phyloP scores from a whole-genome alignment of 1,139 yeast genomes.

The Debaryomycetaceae sp. region DNA sequence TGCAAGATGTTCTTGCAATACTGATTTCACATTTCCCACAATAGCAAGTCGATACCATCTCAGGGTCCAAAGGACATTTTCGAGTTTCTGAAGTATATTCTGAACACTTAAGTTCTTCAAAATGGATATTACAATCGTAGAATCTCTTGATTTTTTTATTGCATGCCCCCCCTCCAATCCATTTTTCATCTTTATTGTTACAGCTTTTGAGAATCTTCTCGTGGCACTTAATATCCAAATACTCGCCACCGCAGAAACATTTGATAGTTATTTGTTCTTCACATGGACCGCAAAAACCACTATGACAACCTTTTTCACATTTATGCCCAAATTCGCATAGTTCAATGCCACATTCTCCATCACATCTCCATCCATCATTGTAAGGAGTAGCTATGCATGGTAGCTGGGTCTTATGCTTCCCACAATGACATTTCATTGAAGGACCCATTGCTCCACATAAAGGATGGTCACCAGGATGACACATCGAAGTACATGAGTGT shows the following conservation, averaged over 20 bases:
- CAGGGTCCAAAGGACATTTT: slow-evolving; percentile 65
- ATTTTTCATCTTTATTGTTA: slow-evolving; percentile 20
- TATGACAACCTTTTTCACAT: slow-evolving; percentile 55
- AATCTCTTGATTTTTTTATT: slow-evolving; percentile 43
- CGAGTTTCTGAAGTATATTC: slow-evolving; percentile 41
- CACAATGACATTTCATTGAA: slow-evolving; percentile 69
- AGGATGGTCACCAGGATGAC: slow-evolving; percentile 92
- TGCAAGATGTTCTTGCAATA: slow-evolving; percentile 49
- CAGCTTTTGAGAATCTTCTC: slow-evolving; percentile 38
- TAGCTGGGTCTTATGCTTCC: slow-evolving; percentile 59
- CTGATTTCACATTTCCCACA: slow-evolving; percentile 59
- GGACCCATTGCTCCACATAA: slow-evolving; percentile 79
- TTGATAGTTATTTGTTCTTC: slow-evolving; percentile 27
- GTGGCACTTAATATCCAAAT: slow-evolving; percentile 44
- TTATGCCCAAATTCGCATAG: slow-evolving; percentile 67
- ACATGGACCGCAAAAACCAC: slow-evolving; percentile 80
- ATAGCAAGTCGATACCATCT: slow-evolving; percentile 58
- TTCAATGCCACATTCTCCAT: slow-evolving; percentile 51
- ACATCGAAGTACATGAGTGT: slow-evolving; percentile 70
- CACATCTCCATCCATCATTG: slow-evolving; percentile 66
- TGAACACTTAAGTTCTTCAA: slow-evolving; percentile 57
- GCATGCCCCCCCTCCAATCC: slow-evolving; percentile 70
- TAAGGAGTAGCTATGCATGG: slow-evolving; percentile 76
- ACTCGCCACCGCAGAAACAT: slow-evolving; percentile 76
- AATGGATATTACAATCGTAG: slow-evolving; percentile 69